Conservation (phyloP, 1,139 yeast species). For the Arxiozyma slooffiae region DNA sequence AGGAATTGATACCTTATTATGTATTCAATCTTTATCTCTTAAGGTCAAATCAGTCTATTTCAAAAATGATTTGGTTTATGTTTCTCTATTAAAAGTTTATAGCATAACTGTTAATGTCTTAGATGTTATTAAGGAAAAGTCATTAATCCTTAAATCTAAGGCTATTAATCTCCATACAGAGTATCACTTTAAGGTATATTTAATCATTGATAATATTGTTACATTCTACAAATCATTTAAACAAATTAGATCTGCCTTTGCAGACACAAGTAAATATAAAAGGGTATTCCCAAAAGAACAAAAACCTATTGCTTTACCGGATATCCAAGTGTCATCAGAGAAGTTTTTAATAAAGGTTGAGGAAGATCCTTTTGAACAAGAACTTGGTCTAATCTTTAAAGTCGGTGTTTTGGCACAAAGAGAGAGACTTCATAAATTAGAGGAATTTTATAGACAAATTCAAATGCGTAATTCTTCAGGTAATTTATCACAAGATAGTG, state of each 20-base stretch:
- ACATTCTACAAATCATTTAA: slow-evolving; percentile 50
- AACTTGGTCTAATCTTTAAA: slow-evolving; percentile 60
- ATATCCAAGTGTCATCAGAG: slow-evolving; percentile 41
- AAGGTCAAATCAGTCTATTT: slow-evolving; percentile 26
- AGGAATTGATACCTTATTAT: slow-evolving; percentile 2
- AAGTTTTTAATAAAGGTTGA: slow-evolving; percentile 32
- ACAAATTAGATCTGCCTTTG: slow-evolving; percentile 47
- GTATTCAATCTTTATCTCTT: slow-evolving; percentile 10
- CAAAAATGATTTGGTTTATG: slow-evolving; percentile 14
- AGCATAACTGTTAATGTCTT: slow-evolving; percentile 10
- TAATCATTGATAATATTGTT: slow-evolving; percentile 55
- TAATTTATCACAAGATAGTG: background rate
- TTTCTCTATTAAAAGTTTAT: slow-evolving; percentile 16
- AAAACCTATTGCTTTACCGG: slow-evolving; percentile 43
- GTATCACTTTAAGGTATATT: slow-evolving; percentile 54
- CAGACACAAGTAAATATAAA: slow-evolving; percentile 32
- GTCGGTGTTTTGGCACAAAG: slow-evolving; percentile 62
- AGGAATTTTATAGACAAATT: slow-evolving; percentile 32
- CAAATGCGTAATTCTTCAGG: background rate
- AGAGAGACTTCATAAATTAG: slow-evolving; percentile 47
- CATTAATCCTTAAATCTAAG: slow-evolving; percentile 11
- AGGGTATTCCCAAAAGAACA: slow-evolving; percentile 37
- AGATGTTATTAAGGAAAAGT: slow-evolving; percentile 1
- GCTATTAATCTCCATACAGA: slow-evolving; percentile 24
- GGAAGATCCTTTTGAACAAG: slow-evolving; percentile 82